These are phyloP conservation scores for Monosporascus sp. DNA, from an alignment of 2,329 filamentous ascomycete species.

Conservation along the genomic window DNA sequence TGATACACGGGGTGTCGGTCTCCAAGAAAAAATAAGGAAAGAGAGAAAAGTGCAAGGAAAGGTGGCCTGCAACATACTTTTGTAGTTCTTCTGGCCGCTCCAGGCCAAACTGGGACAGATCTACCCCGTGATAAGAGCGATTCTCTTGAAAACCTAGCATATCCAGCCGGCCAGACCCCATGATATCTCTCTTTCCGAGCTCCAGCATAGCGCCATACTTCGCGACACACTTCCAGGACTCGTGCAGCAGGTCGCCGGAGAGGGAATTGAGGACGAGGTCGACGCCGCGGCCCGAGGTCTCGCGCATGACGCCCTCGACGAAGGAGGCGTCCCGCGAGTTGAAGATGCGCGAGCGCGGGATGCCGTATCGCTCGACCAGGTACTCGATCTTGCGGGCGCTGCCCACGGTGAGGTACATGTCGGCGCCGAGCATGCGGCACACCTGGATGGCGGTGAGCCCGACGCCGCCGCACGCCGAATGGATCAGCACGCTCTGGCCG, in stretches of 20 bases:
- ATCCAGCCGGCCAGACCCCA: conserved; percentile 32
- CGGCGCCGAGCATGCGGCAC: conserved; percentile 10
- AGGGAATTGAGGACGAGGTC: conserved; percentile 34
- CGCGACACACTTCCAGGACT: conserved; percentile 39
- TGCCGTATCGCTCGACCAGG: conserved; percentile 8
- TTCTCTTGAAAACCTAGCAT: conserved; percentile 38
- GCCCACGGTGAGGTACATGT: conserved; percentile 15
- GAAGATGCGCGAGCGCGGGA: conserved; percentile 13
- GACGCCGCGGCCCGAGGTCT: conserved; percentile 12
- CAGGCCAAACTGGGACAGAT: conserved; percentile 19
- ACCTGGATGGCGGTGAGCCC: conserved; percentile 15
- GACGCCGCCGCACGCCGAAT: conserved; percentile 16
- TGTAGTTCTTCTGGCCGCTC: conserved; percentile 9
- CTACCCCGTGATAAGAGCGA: conserved; percentile 28
- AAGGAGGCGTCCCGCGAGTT: conserved; percentile 13
- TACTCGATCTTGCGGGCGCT: conserved; percentile 11
- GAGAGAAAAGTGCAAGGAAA: too few relatives aligned
- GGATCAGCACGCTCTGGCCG: conserved; percentile 15
- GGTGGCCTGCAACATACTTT: conserved; percentile 8
- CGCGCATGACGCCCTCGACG: conserved; percentile 9
- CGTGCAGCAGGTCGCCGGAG: conserved; percentile 34
- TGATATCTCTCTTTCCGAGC: conserved; percentile 38
- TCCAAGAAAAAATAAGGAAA: too few relatives aligned
- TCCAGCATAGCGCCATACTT: conserved; percentile 39
- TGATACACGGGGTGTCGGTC: not conserved